A percentile compares a stretch with the other conserved stretches of the same genome.
These are phyloP conservation scores for Dryadomyces quercivorus DNA, from an alignment of 2,329 filamentous ascomycete species.

Conservation along the genomic window DNA sequence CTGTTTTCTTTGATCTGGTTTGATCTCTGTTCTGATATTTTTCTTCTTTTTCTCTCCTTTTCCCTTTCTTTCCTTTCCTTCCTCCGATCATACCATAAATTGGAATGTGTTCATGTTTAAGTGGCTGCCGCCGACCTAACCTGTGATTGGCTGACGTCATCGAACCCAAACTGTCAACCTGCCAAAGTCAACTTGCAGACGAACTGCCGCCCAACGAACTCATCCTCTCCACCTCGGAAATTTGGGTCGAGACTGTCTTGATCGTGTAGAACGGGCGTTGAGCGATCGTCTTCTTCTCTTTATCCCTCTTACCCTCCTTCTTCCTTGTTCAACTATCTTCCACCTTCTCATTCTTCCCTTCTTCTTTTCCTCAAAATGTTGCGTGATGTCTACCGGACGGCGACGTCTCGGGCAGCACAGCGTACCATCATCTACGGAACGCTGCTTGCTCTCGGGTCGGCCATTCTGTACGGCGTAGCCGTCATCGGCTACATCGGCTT, in stretches of 20 bases:
- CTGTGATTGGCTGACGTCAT: not conserved
- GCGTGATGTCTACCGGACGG: conserved; percentile 19
- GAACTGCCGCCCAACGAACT: not conserved
- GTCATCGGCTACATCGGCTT: conserved; percentile 38
- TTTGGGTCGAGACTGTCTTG: not conserved
- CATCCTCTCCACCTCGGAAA: not conserved
- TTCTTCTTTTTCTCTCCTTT: not conserved
- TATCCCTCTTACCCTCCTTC: not conserved
- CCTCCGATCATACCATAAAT: not conserved
- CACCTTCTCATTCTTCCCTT: not conserved
- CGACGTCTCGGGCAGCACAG: conserved; percentile 39
- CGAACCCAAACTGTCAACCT: not conserved
- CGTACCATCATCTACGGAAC: conserved; percentile 34
- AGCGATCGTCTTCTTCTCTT: not conserved
- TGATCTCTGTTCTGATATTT: not conserved
- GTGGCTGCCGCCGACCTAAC: no score
- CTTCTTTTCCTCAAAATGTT: not conserved
- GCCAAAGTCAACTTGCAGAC: not conserved
- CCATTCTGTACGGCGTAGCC: conserved; percentile 34
- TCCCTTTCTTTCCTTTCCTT: not conserved
- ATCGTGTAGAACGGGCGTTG: no score
- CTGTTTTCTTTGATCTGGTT: not conserved
- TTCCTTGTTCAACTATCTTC: no score
- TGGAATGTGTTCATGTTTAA: not conserved
- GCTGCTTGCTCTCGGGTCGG: conserved; percentile 29